Evolutionary conservation across 306 rosid genomes (phyloP).

Genomic region (Gleditsia sinensis): DNA sequence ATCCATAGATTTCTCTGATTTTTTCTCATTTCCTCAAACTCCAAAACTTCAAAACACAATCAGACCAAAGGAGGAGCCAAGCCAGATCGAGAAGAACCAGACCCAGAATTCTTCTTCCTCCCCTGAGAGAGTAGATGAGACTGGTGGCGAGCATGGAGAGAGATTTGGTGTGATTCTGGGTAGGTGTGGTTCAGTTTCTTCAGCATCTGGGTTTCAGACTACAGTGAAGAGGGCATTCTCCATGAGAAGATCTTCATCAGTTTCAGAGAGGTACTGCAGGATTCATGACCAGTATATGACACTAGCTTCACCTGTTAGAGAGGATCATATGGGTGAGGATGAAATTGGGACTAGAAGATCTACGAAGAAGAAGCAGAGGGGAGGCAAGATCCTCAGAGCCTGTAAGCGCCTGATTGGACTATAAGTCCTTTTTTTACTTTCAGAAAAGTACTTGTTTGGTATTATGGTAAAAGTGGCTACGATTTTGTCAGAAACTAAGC

Average conservation of each 20-base stretch:
- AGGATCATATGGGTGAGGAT: conserved; percentile 3
- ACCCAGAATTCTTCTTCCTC: neutral
- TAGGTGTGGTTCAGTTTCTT: conserved; percentile 53
- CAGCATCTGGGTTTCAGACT: conserved; percentile 42
- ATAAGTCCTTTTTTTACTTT: neutral
- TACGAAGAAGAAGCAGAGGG: conserved; percentile 25
- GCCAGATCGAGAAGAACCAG: conserved; percentile 9
- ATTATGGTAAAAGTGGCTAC: too few relatives aligned
- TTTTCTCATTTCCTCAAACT: conserved; percentile 35
- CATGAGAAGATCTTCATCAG: conserved; percentile 75
- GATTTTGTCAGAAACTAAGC: too few relatives aligned
- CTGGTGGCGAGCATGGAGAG: conserved; percentile 20
- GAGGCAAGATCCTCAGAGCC: conserved; percentile 65
- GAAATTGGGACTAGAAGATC: conserved; percentile 28
- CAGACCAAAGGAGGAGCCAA: neutral
- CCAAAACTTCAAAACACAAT: neutral
- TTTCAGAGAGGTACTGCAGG: conserved; percentile 76
- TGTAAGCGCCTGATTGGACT: conserved; percentile 74
- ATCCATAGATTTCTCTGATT: conserved; percentile 60
- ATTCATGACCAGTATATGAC: conserved; percentile 66
- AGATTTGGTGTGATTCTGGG: conserved; percentile 40
- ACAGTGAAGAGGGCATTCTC: conserved; percentile 66
- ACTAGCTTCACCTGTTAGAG: conserved; percentile 36
- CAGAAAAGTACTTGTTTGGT: too few relatives aligned
- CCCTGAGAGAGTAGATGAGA: conserved; percentile 14